These are phyloP conservation scores for Chrysoporthe puriensis DNA, from an alignment of 2,329 filamentous ascomycete genomes.

Conservation along the genomic window DNA sequence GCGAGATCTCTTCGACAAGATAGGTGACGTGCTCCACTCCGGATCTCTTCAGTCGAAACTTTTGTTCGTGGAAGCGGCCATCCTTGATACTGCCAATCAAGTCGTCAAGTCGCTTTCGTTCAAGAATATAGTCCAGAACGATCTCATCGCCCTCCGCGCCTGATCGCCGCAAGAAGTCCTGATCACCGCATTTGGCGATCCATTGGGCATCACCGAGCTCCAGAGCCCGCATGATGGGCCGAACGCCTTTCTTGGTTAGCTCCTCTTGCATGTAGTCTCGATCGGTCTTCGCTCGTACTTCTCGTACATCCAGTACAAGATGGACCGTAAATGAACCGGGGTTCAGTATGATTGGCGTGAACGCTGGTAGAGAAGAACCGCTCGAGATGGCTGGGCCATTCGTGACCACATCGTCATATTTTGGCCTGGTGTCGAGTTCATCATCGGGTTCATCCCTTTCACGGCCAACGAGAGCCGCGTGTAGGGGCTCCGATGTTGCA, in stretches of 20 bases:
- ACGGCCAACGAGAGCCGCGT: background rate
- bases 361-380: conserved; percentile 44
- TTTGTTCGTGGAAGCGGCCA: conserved; percentile 81
- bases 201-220: conserved; percentile 78
- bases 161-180: conserved; percentile 55
- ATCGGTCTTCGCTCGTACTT: conserved; percentile 73
- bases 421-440: conserved; percentile 30
- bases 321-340: conserved; percentile 73
- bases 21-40: conserved; percentile 80
- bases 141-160: conserved; percentile 70
- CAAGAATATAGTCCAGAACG: conserved; percentile 78
- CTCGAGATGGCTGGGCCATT: conserved; percentile 39
- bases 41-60: conserved; percentile 74
- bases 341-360: conserved; percentile 64
- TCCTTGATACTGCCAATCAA: conserved; percentile 81
- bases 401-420: conserved; percentile 46
- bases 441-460: conserved; percentile 22
- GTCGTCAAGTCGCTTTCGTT: conserved; percentile 80
- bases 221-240: conserved; percentile 68
- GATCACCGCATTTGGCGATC: conserved; percentile 73
- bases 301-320: conserved; percentile 74
- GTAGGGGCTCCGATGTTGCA: background rate
- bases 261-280: conserved; percentile 78
- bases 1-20: conserved; percentile 72
- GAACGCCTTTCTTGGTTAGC: conserved; percentile 67